Evolutionary conservation across 192 early-diverging fungal species (phyloP).

Genomic region (Linnemannia hyalina): DNA sequence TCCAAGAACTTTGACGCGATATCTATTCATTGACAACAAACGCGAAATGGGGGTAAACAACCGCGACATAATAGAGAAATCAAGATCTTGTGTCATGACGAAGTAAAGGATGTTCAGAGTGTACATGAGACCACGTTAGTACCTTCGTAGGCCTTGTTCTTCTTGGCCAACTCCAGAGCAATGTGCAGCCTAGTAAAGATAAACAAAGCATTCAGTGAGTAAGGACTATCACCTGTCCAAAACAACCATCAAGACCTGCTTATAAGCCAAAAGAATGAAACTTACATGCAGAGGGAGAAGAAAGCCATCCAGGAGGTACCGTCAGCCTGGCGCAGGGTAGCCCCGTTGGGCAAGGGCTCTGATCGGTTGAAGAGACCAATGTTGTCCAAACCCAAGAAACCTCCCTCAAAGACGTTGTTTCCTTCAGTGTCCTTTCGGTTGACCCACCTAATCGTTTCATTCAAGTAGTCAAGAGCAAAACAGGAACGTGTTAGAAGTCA

Average conservation of each 20-base stretch:
- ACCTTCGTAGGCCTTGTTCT: constrained; percentile 42
- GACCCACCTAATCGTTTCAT: constrained; percentile 55
- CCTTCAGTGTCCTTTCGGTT: constrained; percentile 67
- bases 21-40: constrained; percentile 27
- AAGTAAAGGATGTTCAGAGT: background rate
- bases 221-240: background rate
- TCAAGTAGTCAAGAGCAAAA: background rate
- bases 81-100: background rate
- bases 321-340: constrained; percentile 62
- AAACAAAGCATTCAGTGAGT: background rate
- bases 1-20: constrained; percentile 71
- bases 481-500: background rate
- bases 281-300: constrained; percentile 53
- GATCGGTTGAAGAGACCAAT: constrained; percentile 70
- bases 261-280: background rate
- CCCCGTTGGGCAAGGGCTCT: constrained; percentile 61
- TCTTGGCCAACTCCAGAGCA: constrained; percentile 47
- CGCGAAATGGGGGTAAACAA: no score
- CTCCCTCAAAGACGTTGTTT: constrained; percentile 68
- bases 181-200: constrained; percentile 36
- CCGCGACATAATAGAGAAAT: no score
- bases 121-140: background rate
- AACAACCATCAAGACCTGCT: background rate
- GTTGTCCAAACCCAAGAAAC: constrained; percentile 69
- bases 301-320: constrained; percentile 70